Evolutionary conservation across 108 stramenopile species (phyloP).

Genomic region (Poteriospumella lacustris): DNA sequence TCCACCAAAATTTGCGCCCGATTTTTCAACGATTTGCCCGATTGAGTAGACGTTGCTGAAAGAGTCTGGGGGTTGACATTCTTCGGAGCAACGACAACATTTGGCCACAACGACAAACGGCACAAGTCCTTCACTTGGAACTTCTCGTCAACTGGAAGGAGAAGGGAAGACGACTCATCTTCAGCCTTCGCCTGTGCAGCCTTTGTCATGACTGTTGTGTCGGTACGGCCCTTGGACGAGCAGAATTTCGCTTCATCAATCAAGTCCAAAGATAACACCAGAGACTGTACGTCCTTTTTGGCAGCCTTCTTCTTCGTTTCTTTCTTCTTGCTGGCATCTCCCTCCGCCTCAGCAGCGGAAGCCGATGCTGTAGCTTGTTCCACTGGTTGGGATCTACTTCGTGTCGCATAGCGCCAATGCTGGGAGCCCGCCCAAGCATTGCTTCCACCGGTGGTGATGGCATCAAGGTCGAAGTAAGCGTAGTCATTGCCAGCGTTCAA

Average conservation of each 20-base stretch:
- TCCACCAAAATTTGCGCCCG: too few relatives aligned
- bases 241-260: neutral
- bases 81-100: neutral
- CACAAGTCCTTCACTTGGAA: constrained; percentile 16
- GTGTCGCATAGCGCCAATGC: constrained; percentile 15
- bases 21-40: too few relatives aligned
- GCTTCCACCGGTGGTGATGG: neutral
- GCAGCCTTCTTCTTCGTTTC: neutral
- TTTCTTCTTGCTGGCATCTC: neutral
- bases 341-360: neutral
- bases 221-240: neutral
- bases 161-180: neutral
- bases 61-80: too few relatives aligned
- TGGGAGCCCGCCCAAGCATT: constrained; percentile 22
- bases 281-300: neutral
- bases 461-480: neutral
- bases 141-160: constrained; percentile 11
- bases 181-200: neutral
- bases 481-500: neutral
- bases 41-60: too few relatives aligned
- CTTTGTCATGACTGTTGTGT: neutral
- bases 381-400: neutral
- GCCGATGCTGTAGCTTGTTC: neutral
- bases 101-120: neutral
- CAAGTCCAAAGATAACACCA: neutral